Percentiles rank a stretch among this genome's conserved stretches.
These are phyloP conservation scores for Wallacemonas rigidus DNA, from an alignment of 208 protist genomes.

Conservation along the genomic window DNA sequence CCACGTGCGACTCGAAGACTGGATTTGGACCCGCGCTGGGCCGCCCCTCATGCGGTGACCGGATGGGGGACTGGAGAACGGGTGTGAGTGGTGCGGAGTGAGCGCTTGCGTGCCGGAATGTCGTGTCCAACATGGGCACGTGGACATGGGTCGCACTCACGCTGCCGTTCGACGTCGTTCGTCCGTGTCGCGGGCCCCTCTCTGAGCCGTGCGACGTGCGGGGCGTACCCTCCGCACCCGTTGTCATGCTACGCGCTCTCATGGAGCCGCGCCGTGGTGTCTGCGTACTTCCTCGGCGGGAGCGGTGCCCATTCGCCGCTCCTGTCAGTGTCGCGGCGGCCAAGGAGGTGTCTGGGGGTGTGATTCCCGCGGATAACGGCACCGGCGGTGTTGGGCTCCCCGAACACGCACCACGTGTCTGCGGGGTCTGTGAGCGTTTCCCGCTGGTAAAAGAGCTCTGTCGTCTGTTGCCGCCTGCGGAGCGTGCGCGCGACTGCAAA, in stretches of 20 bases:
- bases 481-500: not conserved
- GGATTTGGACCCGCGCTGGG: not conserved
- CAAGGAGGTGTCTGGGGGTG: not conserved
- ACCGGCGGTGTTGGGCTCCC: not conserved
- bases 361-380: not conserved
- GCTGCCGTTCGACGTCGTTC: not conserved
- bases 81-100: not conserved
- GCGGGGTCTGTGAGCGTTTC: conserved; percentile 1
- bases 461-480: not conserved
- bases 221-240: not conserved
- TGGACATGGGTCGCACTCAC: not conserved
- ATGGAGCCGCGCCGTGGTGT: conserved; percentile 9
- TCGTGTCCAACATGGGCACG: conserved; percentile 1
- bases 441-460: conserved; percentile 1
- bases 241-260: not conserved
- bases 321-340: not conserved
- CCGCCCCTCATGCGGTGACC: not conserved
- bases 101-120: not conserved
- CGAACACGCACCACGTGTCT: conserved; percentile 5
- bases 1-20: not conserved
- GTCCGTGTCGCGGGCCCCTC: not conserved
- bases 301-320: not conserved
- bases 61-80: not conserved
- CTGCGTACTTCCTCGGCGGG: not conserved
- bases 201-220: not conserved